Percentiles rank a stretch among this genome's conserved stretches.
Conservation (phyloP, 345 rosid genomes). For the Odontarrhena argentea region DNA sequence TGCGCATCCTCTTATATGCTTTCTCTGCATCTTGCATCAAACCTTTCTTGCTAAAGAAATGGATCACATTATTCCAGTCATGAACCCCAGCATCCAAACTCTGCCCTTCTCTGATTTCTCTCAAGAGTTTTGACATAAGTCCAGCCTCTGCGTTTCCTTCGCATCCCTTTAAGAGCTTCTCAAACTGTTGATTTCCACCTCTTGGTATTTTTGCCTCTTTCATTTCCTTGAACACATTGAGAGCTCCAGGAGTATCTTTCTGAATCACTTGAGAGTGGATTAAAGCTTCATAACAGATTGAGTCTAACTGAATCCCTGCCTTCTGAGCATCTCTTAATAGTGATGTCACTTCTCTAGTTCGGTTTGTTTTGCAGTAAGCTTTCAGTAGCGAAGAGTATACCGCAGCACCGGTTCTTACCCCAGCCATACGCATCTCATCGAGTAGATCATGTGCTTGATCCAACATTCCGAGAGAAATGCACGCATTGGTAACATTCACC, state of each 20-base stretch:
- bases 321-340: slow-evolving; percentile 81
- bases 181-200: slow-evolving; percentile 61
- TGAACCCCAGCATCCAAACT: slow-evolving; percentile 69
- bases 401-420: slow-evolving; percentile 69
- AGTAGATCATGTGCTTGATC: slow-evolving; percentile 93
- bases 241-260: slow-evolving; percentile 76
- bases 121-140: slow-evolving; percentile 80
- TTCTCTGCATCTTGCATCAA: slow-evolving; percentile 95
- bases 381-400: slow-evolving; percentile 69
- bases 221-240: slow-evolving; percentile 77
- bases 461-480: slow-evolving; percentile 86
- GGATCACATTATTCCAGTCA: slow-evolving; percentile 90
- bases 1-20: slow-evolving; percentile 83
- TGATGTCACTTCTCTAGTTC: slow-evolving; percentile 57
- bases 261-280: slow-evolving; percentile 63
- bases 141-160: slow-evolving; percentile 66
- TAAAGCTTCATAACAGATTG: slow-evolving; percentile 72
- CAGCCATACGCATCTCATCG: slow-evolving; percentile 83
- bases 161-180: slow-evolving; percentile 67
- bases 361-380: slow-evolving; percentile 74
- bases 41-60: slow-evolving; percentile 88
- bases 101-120: slow-evolving; percentile 82
- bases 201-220: slow-evolving; percentile 65
- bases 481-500: slow-evolving; percentile 67
- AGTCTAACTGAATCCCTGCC: slow-evolving; percentile 89